Base-by-base conservation (phyloP, 352 stramenopile species). In the Saprolegnia diclina region DNA sequence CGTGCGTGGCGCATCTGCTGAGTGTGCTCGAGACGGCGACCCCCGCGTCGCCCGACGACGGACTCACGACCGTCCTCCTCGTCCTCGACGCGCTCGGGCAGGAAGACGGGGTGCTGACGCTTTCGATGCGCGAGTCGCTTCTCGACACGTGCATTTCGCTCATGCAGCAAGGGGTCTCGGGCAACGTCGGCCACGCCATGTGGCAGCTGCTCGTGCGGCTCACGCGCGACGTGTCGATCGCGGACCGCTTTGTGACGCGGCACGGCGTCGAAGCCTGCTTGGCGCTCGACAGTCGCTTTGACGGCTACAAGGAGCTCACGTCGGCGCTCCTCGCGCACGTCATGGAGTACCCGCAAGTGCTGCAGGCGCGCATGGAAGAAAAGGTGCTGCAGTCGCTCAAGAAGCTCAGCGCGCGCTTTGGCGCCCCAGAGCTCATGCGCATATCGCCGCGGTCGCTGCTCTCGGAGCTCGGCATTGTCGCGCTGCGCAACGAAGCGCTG, bases 321-420 rank as follows among this genome's bases (percentile, higher is more conserved):
- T 81, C 80, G 18, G 75, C 77, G 16, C 66, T 95, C 21, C 65
- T 95, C 3, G 87, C 83, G 16, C 85, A 92, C 52, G 73, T 84
- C 9, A 72, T 95, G 32, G 85, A 94, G 66, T 94, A 87, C 5
- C 87, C 87, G 3, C 81, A 92, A 65, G 83, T 94, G 7, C 67
- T 95, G n/a, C 77, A 94, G 69, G 80, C 88, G 35, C 87, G 87
- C 71, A 94, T 94, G 85, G 84, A 94, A 71, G 85, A 93, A 14
- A 93, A 91, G 62, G 92, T 95, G 74, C 56, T 77, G 14, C 79
- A 82, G 45, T 82, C 83, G 7, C 85, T 95, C 26, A 79, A 77
- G 2, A 95, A 95, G 70, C 63, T 95, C 44, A 78, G 84, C 24
- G 75, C 83, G 9, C 78, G 87, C 32, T 86, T 91, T 59, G 85